Base-by-base conservation (phyloP, 2,329 filamentous ascomycete species). In the Aspergillus quadrilineatus region DNA sequence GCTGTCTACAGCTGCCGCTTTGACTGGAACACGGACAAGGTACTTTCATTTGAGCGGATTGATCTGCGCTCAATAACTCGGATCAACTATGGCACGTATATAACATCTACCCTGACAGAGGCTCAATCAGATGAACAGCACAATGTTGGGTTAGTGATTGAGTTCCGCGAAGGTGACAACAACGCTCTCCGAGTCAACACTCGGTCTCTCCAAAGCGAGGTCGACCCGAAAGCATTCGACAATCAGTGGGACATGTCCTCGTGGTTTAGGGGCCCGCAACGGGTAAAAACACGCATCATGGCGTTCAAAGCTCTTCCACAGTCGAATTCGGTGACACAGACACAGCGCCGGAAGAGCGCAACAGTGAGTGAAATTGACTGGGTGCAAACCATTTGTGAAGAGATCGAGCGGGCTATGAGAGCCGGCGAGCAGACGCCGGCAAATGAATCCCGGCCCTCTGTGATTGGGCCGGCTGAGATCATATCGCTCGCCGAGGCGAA, bases 1-100 rank as follows among this genome's bases (percentile, higher is more conserved):
- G 93, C 92, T 0, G 72, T 97, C 2, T 97, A 97, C 69, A 86
- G 90, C 59, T 97, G 92, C 71, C 86, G 90, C 12, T 92, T 97
- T 65, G 92, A 97, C 73, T 97, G 93, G 92, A 89, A 89, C 60
- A 87, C 92, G 6, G 94, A 97, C 75, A 97, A 97, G 70, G 90
- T 99, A 1, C 88, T 89, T 10, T 92, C 89, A 0, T 97, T 97
- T 71, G 92, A 97, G 75, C 83, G 92, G 6, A 86, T 97, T 12
- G 86, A 89, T 56, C 80, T 97, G 6, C 81, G 83, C 17, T 89
- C 90, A 56, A 79, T 99, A 36, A 81, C 83, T 1, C 81, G 82
- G 26, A 85, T 99, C 64, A 87, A 86, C 67, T 84, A 87, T 58
- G 94, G 94, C 17, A 88, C 90, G 0, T 99, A 97, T 68, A 89